A percentile compares a stretch with the other conserved stretches of the same genome.
Conservation (phyloP, 2,329 filamentous ascomycete species). For the Aspergillus tubingensis region DNA sequence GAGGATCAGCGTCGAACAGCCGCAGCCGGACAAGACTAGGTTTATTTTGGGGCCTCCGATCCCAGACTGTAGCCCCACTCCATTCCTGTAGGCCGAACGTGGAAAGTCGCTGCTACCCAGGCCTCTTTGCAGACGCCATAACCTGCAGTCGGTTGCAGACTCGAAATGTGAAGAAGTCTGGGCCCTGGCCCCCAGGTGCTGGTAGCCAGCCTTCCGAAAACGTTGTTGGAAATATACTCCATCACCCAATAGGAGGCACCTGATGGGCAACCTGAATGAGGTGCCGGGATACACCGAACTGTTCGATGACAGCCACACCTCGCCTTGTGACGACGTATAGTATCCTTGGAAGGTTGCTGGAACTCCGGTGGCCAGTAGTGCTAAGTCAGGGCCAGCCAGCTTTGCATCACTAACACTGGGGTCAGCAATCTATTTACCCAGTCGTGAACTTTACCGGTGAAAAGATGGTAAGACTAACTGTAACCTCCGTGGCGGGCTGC, state of each 20-base stretch:
- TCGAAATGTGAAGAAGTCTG: too few relatives aligned
- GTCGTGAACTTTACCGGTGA: neutral
- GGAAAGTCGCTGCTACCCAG: neutral
- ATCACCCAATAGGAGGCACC: neutral
- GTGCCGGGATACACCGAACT: neutral
- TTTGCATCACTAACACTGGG: neutral
- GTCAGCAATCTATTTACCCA: neutral
- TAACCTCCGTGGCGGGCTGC: neutral
- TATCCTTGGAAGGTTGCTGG: neutral
- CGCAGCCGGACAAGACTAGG: too few relatives aligned
- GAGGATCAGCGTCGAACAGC: too few relatives aligned
- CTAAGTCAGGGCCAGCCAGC: too few relatives aligned
- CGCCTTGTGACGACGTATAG: neutral
- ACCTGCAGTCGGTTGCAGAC: neutral
- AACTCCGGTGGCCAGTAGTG: neutral
- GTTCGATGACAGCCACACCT: neutral
- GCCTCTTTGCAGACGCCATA: neutral
- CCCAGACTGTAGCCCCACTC: neutral
- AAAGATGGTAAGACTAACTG: neutral
- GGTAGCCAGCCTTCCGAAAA: too few relatives aligned
- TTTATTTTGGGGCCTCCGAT: too few relatives aligned
- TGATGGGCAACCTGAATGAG: neutral
- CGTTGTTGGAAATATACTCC: too few relatives aligned
- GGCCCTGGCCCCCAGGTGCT: too few relatives aligned
- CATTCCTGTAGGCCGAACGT: neutral